Base-by-base conservation (phyloP, 2,329 filamentous ascomycete genomes). In the Aspergillus chevalieri region DNA sequence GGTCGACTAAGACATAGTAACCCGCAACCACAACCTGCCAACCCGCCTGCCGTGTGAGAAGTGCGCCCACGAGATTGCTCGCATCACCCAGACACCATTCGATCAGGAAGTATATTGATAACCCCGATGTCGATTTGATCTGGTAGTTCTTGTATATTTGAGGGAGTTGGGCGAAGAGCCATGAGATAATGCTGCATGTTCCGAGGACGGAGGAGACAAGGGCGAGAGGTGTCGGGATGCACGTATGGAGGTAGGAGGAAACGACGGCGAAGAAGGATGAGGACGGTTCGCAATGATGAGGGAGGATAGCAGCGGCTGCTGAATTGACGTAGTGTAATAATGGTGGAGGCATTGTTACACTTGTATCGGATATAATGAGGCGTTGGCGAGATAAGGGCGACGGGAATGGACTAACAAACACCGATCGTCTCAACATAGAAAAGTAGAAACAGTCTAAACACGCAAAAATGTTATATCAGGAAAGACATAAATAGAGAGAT, bases 71-170 rank as follows among this genome's bases (percentile, higher is more conserved):
- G 17, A 86, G 66, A 50, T 86, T 86, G 43, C 79, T 78, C 47
- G 80, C 56, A 64, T 86, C 83, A 43, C 83, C 83, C 28, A 84
- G 62, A 57, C 82, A 77, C 83, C 83, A 86, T 66, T 84, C 82
- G 2, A 79, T 71, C 44, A 86, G 68, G 64, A 86, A 86, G 63
- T 80, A 83, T 50, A 83, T 77, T 4, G 81, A 84, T 34, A 86
- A 64, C 0, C 83, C 83, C 1, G 82, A 82, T 0, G 83, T 84
- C 10, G 82, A 85, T 59, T 82, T 76, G 17, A 84, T 65, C 47
- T 74, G 74, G 62, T 81, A 81, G 62, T 86, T 86, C 70, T 85
- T 85, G 69, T 80, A 83, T 54, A 86, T 84, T 60, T 86, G 83
- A 1, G 83, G 83, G 24, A 86, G 70, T 64, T 86, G 83, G 10